Evolutionary conservation across 345 rosid species (phyloP).

Genomic region (Capsella bursapastoris): DNA sequence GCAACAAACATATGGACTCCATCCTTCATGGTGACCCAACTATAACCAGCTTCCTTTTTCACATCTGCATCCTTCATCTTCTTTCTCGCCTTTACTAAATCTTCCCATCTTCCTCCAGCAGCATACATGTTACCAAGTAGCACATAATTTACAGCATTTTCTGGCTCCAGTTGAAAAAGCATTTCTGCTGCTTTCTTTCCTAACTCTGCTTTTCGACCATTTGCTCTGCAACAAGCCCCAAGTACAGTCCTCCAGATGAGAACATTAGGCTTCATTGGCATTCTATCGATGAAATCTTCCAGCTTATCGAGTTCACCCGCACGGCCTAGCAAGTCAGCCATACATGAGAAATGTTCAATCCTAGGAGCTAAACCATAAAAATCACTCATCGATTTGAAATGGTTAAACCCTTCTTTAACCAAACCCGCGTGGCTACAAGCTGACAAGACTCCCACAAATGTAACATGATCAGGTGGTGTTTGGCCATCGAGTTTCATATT

Average conservation of each 20-base stretch:
- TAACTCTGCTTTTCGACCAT: slow-evolving; percentile 62
- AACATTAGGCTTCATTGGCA: slow-evolving; percentile 80
- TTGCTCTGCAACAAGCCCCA: slow-evolving; percentile 80
- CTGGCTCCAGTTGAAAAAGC: slow-evolving; percentile 80
- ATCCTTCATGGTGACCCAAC: slow-evolving; percentile 96
- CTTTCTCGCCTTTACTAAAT: slow-evolving; percentile 68
- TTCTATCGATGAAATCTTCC: slow-evolving; percentile 63
- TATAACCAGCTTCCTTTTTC: slow-evolving; percentile 91
- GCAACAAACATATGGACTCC: slow-evolving; percentile 88
- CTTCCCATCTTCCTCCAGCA: slow-evolving; percentile 81
- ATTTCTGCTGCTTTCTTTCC: slow-evolving; percentile 78
- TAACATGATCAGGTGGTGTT: slow-evolving; percentile 76
- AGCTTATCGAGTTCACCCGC: slow-evolving; percentile 80
- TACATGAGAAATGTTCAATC: slow-evolving; percentile 84
- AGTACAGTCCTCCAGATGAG: slow-evolving; percentile 91
- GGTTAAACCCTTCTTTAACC: slow-evolving; percentile 73
- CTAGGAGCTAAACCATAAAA: slow-evolving; percentile 63
- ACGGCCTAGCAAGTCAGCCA: slow-evolving; percentile 91
- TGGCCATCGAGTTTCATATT: slow-evolving; percentile 68
- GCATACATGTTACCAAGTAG: slow-evolving; percentile 93
- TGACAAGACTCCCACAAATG: slow-evolving; percentile 89
- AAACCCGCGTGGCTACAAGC: slow-evolving; percentile 94
- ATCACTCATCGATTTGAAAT: slow-evolving; percentile 73
- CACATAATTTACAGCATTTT: slow-evolving; percentile 87
- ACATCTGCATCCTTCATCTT: slow-evolving; percentile 75